Base-by-base conservation (phyloP, 768 basidiomycete genomes). In the Austroboletus eburneus region DNA sequence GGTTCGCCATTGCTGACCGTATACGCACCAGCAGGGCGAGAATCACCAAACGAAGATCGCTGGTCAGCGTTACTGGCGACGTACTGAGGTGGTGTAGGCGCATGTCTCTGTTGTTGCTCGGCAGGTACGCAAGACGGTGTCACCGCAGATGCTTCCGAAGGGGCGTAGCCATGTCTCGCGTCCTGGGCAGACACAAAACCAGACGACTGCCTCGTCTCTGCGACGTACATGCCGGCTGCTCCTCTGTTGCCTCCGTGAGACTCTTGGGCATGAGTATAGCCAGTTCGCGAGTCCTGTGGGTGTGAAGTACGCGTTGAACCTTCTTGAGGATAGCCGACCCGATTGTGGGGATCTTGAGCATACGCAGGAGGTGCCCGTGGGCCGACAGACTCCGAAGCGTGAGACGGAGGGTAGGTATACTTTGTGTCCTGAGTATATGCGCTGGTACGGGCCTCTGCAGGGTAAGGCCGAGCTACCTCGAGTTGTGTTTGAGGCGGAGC, bases 361-460 rank as follows among this genome's bases (percentile, higher is more conserved):
- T 52, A 63, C 2, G 27, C 37, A 6, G 57, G n/a, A 4, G 33
- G 43, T 24, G 54, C 5, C 13, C 57, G 61, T 20, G 57, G 2
- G 1, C n/a, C n/a, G n/a, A 54, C 20, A 17, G 54, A 46, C 40
- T 61, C 60, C 4, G 49, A 30, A 5, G 45, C 29, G 20, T 59
- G 58, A 7, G 58, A 23, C 21, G 51, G 59, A 23, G 60, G 29
- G 48, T 62, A 59, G 8, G 57, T 23, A 33, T 51, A 51, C 35
- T 59, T 62, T 37, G 59, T 27, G 12, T 57, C 57, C 39, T 62
- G 60, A 22, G 51, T 51, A 41, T 59, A 62, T 48, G 54, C 57
- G 40, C 38, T 34, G 10, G 60, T 13, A n/a, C 59, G 59, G 2
- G 42, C 20, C 27, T 61, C 60, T 18, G 47, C 37, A 17, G 51